Evolutionary conservation across 257 asterid genomes (phyloP).

Genomic region (Penstemon newberryi): DNA sequence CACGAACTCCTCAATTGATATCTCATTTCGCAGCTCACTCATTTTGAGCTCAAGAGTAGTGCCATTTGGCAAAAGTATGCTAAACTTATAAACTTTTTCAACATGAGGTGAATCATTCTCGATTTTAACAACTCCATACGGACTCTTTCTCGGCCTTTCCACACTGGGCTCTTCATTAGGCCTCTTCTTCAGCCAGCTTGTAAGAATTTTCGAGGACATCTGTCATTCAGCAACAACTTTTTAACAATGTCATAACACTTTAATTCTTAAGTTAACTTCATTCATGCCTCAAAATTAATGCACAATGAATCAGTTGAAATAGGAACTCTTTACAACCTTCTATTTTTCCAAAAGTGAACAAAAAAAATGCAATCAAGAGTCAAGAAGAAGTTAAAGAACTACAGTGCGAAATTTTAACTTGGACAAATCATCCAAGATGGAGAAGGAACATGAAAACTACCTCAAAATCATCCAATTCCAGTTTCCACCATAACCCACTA

Average conservation of each 20-base stretch:
- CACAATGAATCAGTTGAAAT: background rate
- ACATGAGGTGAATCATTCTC: slow-evolving; percentile 16
- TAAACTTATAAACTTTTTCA: slow-evolving; percentile 33
- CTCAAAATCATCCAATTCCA: background rate
- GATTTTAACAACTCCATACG: slow-evolving; percentile 3
- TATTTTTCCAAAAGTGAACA: background rate
- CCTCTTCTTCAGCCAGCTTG: slow-evolving; percentile 39
- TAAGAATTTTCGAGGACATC: slow-evolving; percentile 41
- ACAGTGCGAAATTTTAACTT: background rate
- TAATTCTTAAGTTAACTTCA: background rate
- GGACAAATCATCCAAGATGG: too few relatives aligned
- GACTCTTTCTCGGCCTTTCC: slow-evolving; percentile 35
- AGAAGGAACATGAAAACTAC: background rate
- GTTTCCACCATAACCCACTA: background rate
- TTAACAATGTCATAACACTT: background rate
- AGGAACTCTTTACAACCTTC: background rate
- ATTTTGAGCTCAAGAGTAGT: slow-evolving; percentile 42
- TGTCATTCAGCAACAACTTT: slow-evolving; percentile 22
- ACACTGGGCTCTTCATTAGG: slow-evolving; percentile 24
- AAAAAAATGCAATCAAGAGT: background rate
- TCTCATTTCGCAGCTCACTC: slow-evolving; percentile 19
- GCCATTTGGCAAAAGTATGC: slow-evolving; percentile 61
- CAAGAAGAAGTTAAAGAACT: background rate
- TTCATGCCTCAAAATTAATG: slow-evolving; percentile 8
- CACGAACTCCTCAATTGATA: slow-evolving; percentile 42